Evolutionary conservation across 2,329 filamentous ascomycete genomes (phyloP).

Genomic region (Colletotrichum acutatum): DNA sequence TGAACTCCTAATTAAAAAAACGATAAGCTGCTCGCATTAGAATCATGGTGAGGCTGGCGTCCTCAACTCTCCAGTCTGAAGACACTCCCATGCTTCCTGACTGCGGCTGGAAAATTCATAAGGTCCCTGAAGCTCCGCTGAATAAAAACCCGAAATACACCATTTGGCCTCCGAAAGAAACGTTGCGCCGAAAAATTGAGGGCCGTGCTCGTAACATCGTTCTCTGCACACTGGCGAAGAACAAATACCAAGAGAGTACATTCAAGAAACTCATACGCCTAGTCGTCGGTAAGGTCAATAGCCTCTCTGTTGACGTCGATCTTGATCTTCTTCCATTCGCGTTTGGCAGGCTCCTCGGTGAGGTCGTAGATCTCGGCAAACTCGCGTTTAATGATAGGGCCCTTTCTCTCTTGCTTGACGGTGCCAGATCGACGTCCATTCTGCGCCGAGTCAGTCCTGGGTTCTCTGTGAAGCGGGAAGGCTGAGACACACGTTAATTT

Average conservation of each 20-base stretch:
- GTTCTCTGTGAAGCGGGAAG: not conserved
- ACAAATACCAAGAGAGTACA: not conserved
- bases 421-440: constrained; percentile 2
- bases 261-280: not conserved
- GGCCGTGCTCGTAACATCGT: not conserved
- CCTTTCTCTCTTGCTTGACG: constrained; percentile 26
- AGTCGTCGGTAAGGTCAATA: constrained; percentile 37
- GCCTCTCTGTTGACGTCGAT: constrained; percentile 25
- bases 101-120: not conserved
- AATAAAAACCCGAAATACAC: not conserved
- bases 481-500: constrained; percentile 20
- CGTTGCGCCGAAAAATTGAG: not conserved
- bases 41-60: not conserved
- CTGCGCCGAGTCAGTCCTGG: not conserved
- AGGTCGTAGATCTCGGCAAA: constrained; percentile 32
- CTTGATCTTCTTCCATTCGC: constrained; percentile 35
- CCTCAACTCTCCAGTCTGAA: not conserved
- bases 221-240: not conserved
- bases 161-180: not conserved
- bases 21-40: not conserved
- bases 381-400: constrained; percentile 27
- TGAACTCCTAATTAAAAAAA: constrained; percentile 7
- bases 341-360: constrained; percentile 21
- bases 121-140: too few relatives aligned
- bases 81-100: not conserved